Evolutionary conservation across 805 yeast species (phyloP).

Genomic region (Schwanniomyces vanrijiae): DNA sequence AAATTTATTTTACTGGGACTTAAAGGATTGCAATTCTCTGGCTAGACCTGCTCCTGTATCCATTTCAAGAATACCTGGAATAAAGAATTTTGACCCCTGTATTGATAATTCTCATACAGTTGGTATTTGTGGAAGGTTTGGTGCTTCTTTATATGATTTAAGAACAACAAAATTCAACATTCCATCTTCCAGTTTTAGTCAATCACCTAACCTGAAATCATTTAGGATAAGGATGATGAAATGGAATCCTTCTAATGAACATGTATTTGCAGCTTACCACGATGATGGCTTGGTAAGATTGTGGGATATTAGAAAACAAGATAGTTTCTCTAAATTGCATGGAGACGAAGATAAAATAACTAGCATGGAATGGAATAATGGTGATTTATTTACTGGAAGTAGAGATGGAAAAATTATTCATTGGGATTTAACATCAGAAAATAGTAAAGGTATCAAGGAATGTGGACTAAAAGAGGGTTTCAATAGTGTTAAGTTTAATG

Average conservation of each 20-base stretch:
- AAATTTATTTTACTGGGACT: constrained; percentile 76
- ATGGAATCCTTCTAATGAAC: constrained; percentile 65
- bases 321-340: constrained; percentile 49
- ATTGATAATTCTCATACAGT: constrained; percentile 49
- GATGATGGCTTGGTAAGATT: constrained; percentile 55
- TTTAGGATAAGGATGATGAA: constrained; percentile 44
- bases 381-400: constrained; percentile 58
- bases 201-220: constrained; percentile 13
- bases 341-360: constrained; percentile 60
- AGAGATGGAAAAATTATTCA: constrained; percentile 66
- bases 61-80: constrained; percentile 51
- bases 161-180: constrained; percentile 46
- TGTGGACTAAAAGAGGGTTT: constrained; percentile 52
- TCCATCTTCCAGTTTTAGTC: constrained; percentile 20
- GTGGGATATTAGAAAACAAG: constrained; percentile 74
- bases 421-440: constrained; percentile 53
- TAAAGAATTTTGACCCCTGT: constrained; percentile 51
- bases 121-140: constrained; percentile 69
- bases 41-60: constrained; percentile 49
- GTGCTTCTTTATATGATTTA: constrained; percentile 72
- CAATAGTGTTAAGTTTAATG: constrained; percentile 37
- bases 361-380: constrained; percentile 59
- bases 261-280: constrained; percentile 65
- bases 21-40: constrained; percentile 49
- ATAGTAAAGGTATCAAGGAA: constrained; percentile 13